Evolutionary conservation across 345 rosid genomes (phyloP).

Genomic region (Sisymbrium altissimum): DNA sequence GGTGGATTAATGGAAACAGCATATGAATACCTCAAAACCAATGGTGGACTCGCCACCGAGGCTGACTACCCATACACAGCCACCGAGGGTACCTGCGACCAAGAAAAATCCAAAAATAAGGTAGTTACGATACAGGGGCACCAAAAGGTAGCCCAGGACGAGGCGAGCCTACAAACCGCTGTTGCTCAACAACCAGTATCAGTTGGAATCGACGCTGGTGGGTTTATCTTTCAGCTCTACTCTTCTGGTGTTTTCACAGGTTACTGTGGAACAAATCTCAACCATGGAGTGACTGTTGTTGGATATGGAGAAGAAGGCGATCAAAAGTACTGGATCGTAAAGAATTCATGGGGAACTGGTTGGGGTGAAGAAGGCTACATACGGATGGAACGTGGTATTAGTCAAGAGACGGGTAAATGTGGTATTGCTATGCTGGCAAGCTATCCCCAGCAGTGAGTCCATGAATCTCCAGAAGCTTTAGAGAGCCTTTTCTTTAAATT

Average conservation of each 20-base stretch:
- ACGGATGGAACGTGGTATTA: conserved; percentile 48
- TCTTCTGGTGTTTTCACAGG: conserved; percentile 58
- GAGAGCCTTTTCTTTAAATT: conserved; percentile 11
- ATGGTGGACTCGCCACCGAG: conserved; percentile 62
- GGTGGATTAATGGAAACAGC: conserved; percentile 83
- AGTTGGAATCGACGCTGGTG: conserved; percentile 72
- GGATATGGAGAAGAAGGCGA: conserved; percentile 61
- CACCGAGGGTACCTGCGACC: conserved; percentile 41
- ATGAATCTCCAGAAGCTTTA: conserved; percentile 5
- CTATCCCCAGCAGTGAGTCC: conserved; percentile 58
- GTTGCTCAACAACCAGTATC: conserved; percentile 76
- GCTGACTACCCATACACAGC: conserved; percentile 61
- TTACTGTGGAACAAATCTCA: conserved; percentile 53
- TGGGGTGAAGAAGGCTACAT: conserved; percentile 93
- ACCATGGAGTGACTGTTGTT: conserved; percentile 77
- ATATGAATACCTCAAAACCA: conserved; percentile 43
- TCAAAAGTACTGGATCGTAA: conserved; percentile 73
- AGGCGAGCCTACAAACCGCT: conserved; percentile 54
- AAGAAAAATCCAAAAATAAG: conserved; percentile 31
- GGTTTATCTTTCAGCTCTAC: conserved; percentile 65
- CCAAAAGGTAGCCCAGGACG: conserved; percentile 42
- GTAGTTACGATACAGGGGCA: conserved; percentile 51
- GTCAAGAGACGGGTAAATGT: conserved; percentile 47
- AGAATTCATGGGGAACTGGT: conserved; percentile 80
- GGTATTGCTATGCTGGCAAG: conserved; percentile 77